Percentiles rank a stretch among this genome's conserved stretches.
Conservation (phyloP, 257 asterid genomes). For the Asclepias syriaca region DNA sequence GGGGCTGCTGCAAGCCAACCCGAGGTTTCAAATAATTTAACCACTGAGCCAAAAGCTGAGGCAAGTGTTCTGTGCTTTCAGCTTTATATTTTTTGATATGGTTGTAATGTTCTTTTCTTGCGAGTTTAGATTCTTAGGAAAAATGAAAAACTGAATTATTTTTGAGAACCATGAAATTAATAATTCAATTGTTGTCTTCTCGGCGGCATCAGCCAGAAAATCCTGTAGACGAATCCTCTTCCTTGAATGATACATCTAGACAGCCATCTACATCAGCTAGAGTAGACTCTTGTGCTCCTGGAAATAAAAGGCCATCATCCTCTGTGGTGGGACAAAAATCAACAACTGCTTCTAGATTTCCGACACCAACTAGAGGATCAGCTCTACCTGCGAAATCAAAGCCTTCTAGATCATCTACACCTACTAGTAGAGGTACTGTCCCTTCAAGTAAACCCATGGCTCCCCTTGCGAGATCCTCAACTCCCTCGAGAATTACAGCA, state of each 20-base stretch:
- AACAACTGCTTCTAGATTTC: constrained; percentile 33
- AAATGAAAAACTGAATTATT: not conserved
- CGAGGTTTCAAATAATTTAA: constrained; percentile 13
- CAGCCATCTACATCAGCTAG: constrained; percentile 19
- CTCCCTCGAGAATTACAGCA: constrained; percentile 40
- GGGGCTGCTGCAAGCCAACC: constrained; percentile 20
- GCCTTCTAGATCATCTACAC: constrained; percentile 51
- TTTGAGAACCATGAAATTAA: not conserved
- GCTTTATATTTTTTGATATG: not conserved
- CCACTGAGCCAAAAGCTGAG: constrained; percentile 25
- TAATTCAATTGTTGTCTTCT: constrained; percentile 3
- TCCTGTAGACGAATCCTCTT: constrained; percentile 22
- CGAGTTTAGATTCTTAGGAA: not conserved
- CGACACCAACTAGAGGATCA: constrained; percentile 51
- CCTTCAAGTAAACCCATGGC: constrained; percentile 42
- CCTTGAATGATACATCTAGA: constrained; percentile 17
- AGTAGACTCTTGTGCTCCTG: constrained; percentile 20
- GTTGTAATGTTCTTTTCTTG: not conserved
- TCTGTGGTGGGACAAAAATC: constrained; percentile 37
- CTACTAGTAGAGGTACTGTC: constrained; percentile 43
- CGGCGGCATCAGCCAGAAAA: constrained; percentile 37
- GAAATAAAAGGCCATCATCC: constrained; percentile 39
- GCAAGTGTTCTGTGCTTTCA: constrained; percentile 24
- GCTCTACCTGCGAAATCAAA: constrained; percentile 35
- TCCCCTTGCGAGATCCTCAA: constrained; percentile 41